Evolutionary conservation across 306 rosid genomes (phyloP).

Genomic region (Styphnolobium japonicum): DNA sequence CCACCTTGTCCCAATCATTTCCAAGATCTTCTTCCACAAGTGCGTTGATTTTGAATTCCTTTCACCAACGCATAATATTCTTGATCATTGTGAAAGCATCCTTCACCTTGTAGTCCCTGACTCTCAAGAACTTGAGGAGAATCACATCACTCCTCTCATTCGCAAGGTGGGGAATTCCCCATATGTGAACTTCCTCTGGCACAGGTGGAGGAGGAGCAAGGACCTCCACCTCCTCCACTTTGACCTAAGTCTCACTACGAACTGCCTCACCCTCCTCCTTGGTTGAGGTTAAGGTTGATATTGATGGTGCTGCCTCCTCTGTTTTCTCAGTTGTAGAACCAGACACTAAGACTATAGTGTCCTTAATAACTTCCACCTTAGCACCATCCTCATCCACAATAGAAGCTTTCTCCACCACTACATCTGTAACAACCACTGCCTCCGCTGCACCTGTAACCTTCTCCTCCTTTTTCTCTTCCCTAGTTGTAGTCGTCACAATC

Average conservation of each 20-base stretch:
- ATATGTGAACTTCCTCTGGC: slow-evolving; percentile 56
- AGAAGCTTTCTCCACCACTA: slow-evolving; percentile 30
- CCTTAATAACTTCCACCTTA: slow-evolving; percentile 68
- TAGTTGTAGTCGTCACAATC: background rate
- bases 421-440: slow-evolving; percentile 18
- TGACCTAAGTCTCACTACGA: slow-evolving; percentile 13
- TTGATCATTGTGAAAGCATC: slow-evolving; percentile 69
- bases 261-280: background rate
- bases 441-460: background rate
- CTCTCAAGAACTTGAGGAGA: slow-evolving; percentile 74
- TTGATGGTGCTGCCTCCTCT: slow-evolving; percentile 15
- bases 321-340: background rate
- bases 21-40: slow-evolving; percentile 58
- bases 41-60: slow-evolving; percentile 57
- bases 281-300: too few relatives aligned
- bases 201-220: slow-evolving; percentile 14
- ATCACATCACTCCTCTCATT: slow-evolving; percentile 70
- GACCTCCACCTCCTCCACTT: slow-evolving; percentile 19
- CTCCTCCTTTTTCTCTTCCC: slow-evolving; percentile 34
- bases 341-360: slow-evolving; percentile 47
- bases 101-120: slow-evolving; percentile 79
- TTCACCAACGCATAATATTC: slow-evolving; percentile 72
- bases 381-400: slow-evolving; percentile 56
- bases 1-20: slow-evolving; percentile 60
- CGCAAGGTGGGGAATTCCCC: slow-evolving; percentile 75